A percentile compares a stretch with the other conserved stretches of the same genome.
Conservation (phyloP, 2,329 filamentous ascomycete genomes). For the Colletotrichum sp. region DNA sequence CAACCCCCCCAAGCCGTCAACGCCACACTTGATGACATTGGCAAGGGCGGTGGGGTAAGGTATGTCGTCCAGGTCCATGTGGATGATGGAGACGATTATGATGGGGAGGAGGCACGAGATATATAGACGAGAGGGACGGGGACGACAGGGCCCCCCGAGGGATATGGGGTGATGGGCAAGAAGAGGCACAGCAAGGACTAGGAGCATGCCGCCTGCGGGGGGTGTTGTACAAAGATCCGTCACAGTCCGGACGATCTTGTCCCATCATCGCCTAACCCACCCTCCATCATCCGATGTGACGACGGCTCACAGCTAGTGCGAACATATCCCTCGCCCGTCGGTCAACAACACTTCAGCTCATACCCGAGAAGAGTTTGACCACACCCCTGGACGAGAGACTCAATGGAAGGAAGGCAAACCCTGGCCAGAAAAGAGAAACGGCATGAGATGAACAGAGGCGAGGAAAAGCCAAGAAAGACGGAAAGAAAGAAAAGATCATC, state of each 20-base stretch:
- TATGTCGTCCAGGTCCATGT: background rate
- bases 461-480: background rate
- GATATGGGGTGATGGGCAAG: background rate
- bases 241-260: slow-evolving; percentile 18
- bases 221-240: slow-evolving; percentile 17
- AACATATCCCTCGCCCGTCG: slow-evolving; percentile 6
- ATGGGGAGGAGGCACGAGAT: background rate
- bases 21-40: background rate
- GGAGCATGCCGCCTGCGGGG: background rate
- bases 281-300: slow-evolving; percentile 2
- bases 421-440: background rate
- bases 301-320: background rate
- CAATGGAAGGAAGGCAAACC: background rate
- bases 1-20: background rate
- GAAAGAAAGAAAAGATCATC: background rate
- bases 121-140: slow-evolving; percentile 5
- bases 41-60: background rate
- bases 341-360: background rate
- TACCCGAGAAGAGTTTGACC: slow-evolving; percentile 1
- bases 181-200: background rate
- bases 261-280: slow-evolving; percentile 8
- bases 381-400: background rate
- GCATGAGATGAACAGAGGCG: background rate
- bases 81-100: background rate
- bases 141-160: background rate